phyloP scores from a whole-genome alignment of 805 yeast species.

The Cyberlindnera misumaiensis region DNA sequence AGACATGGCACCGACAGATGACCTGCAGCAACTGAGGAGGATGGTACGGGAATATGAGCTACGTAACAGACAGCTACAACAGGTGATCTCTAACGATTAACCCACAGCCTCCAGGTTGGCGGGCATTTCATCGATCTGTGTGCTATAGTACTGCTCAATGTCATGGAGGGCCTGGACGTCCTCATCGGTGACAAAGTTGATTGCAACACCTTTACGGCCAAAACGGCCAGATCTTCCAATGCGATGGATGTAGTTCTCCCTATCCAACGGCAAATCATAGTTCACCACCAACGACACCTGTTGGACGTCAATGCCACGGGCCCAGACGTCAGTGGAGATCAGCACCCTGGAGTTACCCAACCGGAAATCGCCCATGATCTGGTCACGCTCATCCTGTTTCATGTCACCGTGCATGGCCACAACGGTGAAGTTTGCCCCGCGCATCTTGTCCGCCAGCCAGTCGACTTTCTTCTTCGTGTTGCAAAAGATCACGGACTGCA shows the following conservation, averaged over 20 bases:
- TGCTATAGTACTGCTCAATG: slow-evolving; percentile 65
- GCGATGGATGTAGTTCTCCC: slow-evolving; percentile 94
- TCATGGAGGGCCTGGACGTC: slow-evolving; percentile 73
- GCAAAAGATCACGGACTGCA: slow-evolving; percentile 97
- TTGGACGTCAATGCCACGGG: slow-evolving; percentile 98
- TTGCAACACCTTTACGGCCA: slow-evolving; percentile 98
- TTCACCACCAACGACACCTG: slow-evolving; percentile 94
- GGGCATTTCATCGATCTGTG: slow-evolving; percentile 74
- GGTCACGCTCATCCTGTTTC: slow-evolving; percentile 91
- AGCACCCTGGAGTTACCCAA: slow-evolving; percentile 87
- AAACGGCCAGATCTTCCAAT: slow-evolving; percentile 98
- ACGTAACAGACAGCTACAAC: slow-evolving; percentile 16
- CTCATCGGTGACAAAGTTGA: slow-evolving; percentile 80
- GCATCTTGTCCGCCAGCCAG: slow-evolving; percentile 76
- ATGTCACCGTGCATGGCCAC: slow-evolving; percentile 96
- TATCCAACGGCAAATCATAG: slow-evolving; percentile 88
- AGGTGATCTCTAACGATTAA: slow-evolving; percentile 3
- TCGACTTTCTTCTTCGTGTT: slow-evolving; percentile 95
- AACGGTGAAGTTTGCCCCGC: slow-evolving; percentile 79
- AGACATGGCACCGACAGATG: slow-evolving; percentile 8
- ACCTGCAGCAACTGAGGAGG: slow-evolving; percentile 11
- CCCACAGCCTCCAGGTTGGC: slow-evolving; percentile 43
- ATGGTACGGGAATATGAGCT: slow-evolving; percentile 14
- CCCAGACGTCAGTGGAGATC: slow-evolving; percentile 96
- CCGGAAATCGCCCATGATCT: slow-evolving; percentile 93